Percentiles rank a stretch among this genome's conserved stretches.
Evolutionary conservation across 495 filamentous ascomycete genomes (phyloP).

Genomic region (Aspergillus diversus): DNA sequence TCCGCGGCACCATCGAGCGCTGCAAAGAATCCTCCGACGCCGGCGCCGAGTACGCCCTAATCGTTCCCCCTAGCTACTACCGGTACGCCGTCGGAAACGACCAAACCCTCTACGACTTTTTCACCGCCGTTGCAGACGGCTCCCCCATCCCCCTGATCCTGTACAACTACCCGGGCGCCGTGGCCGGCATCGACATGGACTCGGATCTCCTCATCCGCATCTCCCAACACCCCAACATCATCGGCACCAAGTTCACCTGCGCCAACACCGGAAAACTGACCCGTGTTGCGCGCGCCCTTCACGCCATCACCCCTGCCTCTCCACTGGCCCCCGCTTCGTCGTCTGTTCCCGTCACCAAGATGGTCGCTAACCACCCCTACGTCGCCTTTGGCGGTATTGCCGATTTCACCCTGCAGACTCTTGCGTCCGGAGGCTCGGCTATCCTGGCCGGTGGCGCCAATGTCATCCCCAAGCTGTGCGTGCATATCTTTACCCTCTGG

Average conservation of each 20-base stretch:
- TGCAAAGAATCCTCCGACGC: conserved; percentile 68
- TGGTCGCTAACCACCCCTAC: conserved; percentile 59
- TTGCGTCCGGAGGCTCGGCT: conserved; percentile 77
- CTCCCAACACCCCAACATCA: conserved; percentile 79
- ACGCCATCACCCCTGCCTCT: conserved; percentile 66
- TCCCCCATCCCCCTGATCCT: conserved; percentile 80
- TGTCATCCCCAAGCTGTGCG: conserved; percentile 80
- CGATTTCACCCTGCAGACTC: conserved; percentile 83
- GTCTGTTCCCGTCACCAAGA: conserved; percentile 36
- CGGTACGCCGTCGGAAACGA: conserved; percentile 74
- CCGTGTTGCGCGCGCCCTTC: conserved; percentile 74
- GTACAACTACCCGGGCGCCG: conserved; percentile 91
- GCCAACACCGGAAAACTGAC: conserved; percentile 89
- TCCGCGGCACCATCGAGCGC: conserved; percentile 74
- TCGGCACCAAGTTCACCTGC: conserved; percentile 90
- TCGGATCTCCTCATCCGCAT: conserved; percentile 83
- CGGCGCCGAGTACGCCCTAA: conserved; percentile 77
- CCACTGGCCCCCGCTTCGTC: conserved; percentile 39
- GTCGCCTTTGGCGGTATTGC: conserved; percentile 90
- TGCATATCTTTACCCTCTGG: conserved; percentile 81
- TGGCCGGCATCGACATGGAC: conserved; percentile 92
- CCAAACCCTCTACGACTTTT: conserved; percentile 75
- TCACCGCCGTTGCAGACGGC: conserved; percentile 71
- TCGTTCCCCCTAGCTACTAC: conserved; percentile 85
- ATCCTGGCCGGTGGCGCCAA: conserved; percentile 89